A percentile compares a stretch with the other conserved stretches of the same genome.
Evolutionary conservation across 2,329 filamentous ascomycete genomes (phyloP).

Genomic region (Nothophaeocryptopus gaeumannii): DNA sequence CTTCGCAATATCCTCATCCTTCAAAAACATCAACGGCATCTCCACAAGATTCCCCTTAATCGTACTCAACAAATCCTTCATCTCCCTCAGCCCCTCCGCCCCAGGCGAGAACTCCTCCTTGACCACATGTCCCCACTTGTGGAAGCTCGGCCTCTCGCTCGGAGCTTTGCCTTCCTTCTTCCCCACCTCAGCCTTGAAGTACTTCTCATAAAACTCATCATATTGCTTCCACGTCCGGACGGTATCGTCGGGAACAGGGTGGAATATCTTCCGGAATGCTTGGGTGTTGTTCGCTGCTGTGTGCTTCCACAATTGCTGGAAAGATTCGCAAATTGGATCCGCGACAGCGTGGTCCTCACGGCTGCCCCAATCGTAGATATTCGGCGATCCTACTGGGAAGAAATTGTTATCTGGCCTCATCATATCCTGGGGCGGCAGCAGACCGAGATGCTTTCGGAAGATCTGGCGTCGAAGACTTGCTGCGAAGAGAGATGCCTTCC

Average conservation of each 20-base stretch:
- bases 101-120: constrained; percentile 47
- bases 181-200: constrained; percentile 53
- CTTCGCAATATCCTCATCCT: constrained; percentile 81
- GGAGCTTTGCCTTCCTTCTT: constrained; percentile 45
- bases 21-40: constrained; percentile 87
- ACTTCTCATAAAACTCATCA: constrained; percentile 64
- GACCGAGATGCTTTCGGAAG: constrained; percentile 87
- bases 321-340: constrained; percentile 68
- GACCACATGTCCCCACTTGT: constrained; percentile 84
- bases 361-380: constrained; percentile 51
- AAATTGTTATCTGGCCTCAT: constrained; percentile 59
- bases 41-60: constrained; percentile 68
- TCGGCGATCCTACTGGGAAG: constrained; percentile 56
- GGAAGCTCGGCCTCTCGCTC: constrained; percentile 52
- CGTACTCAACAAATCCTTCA: constrained; percentile 66
- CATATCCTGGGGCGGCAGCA: constrained; percentile 70
- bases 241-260: constrained; percentile 67
- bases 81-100: constrained; percentile 43
- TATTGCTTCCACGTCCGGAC: constrained; percentile 72
- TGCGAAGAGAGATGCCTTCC: constrained; percentile 71
- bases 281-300: constrained; percentile 77
- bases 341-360: constrained; percentile 57
- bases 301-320: constrained; percentile 68
- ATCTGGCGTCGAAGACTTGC: constrained; percentile 78
- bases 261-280: constrained; percentile 77